These are phyloP conservation scores for Diaporthe destruens DNA, from an alignment of 2,329 filamentous ascomycete species.

Conservation along the genomic window DNA sequence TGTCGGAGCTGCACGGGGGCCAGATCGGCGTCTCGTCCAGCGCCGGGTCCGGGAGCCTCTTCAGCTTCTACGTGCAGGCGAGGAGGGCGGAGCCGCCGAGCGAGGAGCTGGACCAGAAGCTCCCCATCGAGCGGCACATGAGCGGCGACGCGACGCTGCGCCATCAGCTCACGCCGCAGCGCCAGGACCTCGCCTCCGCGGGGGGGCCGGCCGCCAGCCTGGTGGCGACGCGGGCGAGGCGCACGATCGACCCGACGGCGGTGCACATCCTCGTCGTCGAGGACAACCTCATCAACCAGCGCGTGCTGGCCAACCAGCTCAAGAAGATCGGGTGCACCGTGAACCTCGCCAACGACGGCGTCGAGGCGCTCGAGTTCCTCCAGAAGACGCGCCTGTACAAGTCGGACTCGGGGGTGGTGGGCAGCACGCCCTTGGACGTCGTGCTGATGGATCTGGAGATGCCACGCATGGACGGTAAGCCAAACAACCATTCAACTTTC, in stretches of 20 bases:
- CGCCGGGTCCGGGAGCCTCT: constrained; percentile 69
- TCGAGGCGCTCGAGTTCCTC: constrained; percentile 64
- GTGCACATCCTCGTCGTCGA: constrained; percentile 73
- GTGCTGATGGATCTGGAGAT: constrained; percentile 63
- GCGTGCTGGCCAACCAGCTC: constrained; percentile 74
- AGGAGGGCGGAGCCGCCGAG: constrained; percentile 54
- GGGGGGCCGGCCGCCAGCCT: constrained; percentile 44
- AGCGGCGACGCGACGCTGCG: constrained; percentile 40
- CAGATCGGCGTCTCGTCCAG: constrained; percentile 73
- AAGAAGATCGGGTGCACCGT: constrained; percentile 70
- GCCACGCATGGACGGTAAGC: constrained; percentile 59
- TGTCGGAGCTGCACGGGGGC: constrained; percentile 74
- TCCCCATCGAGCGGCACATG: constrained; percentile 43
- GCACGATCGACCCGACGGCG: constrained; percentile 57
- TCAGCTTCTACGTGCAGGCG: constrained; percentile 73
- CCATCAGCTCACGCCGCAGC: constrained; percentile 44
- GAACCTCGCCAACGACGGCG: constrained; percentile 72
- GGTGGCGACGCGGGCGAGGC: constrained; percentile 43
- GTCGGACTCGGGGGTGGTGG: constrained; percentile 25
- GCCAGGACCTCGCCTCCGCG: constrained; percentile 45
- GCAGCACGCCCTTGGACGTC: constrained; percentile 50
- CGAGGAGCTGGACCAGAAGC: constrained; percentile 29
- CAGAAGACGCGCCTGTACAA: constrained; percentile 49
- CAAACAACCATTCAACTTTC: no score
- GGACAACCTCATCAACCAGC: constrained; percentile 77